Evolutionary conservation across 805 yeast genomes (phyloP).

Genomic region (Kuraishia hungarica): DNA sequence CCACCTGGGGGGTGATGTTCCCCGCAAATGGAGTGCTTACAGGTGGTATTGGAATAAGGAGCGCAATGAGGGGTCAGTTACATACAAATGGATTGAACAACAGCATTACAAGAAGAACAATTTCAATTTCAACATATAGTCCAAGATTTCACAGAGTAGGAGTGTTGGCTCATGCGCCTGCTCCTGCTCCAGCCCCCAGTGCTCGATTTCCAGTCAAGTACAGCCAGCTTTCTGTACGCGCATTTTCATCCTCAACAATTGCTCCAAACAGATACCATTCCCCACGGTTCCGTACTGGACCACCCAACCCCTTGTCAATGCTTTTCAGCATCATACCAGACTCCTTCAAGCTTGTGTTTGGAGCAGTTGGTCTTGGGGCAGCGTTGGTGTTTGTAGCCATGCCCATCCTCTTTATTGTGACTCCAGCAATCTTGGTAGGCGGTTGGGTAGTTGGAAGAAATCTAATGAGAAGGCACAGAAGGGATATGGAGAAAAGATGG

Average conservation of each 20-base stretch:
- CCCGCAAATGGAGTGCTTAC: neutral
- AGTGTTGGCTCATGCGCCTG: too few species aligned
- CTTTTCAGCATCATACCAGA: conserved; percentile 17
- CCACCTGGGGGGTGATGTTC: neutral
- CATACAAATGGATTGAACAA: too few species aligned
- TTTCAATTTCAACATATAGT: neutral
- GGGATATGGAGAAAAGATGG: conserved; percentile 15
- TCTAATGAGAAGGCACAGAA: conserved; percentile 6
- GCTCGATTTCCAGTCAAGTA: neutral
- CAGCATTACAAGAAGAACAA: neutral
- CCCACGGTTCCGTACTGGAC: conserved; percentile 1
- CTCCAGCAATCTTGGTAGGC: conserved; percentile 23
- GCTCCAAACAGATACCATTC: neutral
- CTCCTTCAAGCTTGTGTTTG: conserved; percentile 16
- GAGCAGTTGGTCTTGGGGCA: conserved; percentile 16
- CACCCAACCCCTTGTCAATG: neutral
- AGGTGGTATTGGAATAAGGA: neutral
- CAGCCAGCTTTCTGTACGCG: neutral
- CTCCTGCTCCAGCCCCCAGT: too few species aligned
- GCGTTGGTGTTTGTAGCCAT: conserved; percentile 22
- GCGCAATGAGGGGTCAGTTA: neutral
- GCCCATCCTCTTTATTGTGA: conserved; percentile 19
- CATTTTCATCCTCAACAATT: neutral
- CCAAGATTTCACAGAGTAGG: too few species aligned
- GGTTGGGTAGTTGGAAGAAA: conserved; percentile 12